Percentiles rank a stretch among this genome's conserved stretches.
Conservation (phyloP, 176 grass and related monocot species). For the Lolium rigidum region DNA sequence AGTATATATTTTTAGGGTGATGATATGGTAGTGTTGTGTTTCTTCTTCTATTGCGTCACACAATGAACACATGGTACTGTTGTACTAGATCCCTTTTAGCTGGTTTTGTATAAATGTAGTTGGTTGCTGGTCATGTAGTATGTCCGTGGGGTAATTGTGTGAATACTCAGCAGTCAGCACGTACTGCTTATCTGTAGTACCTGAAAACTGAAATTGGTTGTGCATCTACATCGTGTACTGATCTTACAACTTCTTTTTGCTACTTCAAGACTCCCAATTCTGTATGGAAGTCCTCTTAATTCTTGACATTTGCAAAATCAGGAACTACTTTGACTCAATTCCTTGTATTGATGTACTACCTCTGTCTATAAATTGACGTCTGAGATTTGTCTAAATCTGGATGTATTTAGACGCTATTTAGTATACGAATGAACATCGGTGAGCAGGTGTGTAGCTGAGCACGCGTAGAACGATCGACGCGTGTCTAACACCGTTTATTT, state of each 20-base stretch:
- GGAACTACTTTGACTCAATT: conserved; percentile 1
- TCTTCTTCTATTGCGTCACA: conserved; percentile 1
- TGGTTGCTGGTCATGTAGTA: not conserved
- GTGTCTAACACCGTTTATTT: too few species aligned
- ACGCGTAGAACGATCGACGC: too few species aligned
- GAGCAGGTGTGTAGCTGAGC: too few species aligned
- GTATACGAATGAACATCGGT: too few species aligned
- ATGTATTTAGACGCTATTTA: too few species aligned
- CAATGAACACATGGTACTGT: not conserved
- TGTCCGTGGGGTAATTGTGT: not conserved
- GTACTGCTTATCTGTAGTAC: not conserved
- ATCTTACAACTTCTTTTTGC: not conserved
- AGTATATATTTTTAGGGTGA: not conserved
- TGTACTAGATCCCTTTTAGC: conserved; percentile 11
- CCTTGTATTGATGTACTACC: not conserved
- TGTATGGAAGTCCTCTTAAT: not conserved
- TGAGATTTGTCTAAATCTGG: too few species aligned
- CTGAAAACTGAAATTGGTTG: not conserved
- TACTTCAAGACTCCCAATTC: not conserved
- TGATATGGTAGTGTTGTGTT: not conserved
- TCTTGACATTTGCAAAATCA: not conserved
- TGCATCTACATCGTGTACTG: not conserved
- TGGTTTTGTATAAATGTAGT: not conserved
- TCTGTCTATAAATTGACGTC: too few species aligned
- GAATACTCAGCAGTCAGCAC: not conserved